phyloP scores from a whole-genome alignment of 257 asterid species.

The Cordia subcordata region DNA sequence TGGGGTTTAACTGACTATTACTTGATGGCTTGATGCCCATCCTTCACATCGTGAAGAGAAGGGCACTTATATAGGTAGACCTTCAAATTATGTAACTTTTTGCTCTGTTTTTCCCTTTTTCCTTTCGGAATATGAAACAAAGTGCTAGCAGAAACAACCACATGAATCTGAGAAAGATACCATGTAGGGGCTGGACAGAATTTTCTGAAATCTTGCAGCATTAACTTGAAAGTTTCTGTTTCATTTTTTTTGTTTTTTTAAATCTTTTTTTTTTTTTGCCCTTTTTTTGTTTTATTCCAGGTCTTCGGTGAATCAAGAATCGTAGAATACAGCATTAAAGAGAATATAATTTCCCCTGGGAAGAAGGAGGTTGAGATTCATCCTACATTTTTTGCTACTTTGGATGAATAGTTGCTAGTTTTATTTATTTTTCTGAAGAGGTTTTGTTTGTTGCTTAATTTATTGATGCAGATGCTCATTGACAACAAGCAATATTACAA shows the following conservation, averaged over 20 bases:
- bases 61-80: no score
- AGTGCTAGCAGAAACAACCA: no score
- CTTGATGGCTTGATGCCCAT: no score
- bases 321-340: constrained; percentile 55
- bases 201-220: not conserved
- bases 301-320: constrained; percentile 80
- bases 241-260: not conserved
- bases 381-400: not conserved
- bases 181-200: not conserved
- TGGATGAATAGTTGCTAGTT: not conserved
- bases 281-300: constrained; percentile 23
- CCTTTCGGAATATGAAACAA: no score
- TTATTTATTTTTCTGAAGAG: not conserved
- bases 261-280: no score
- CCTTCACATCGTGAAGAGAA: no score
- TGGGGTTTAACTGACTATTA: no score
- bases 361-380: constrained; percentile 56
- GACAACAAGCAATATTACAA: constrained; percentile 87
- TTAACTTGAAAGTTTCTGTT: not conserved
- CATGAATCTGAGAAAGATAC: no score
- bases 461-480: constrained; percentile 47
- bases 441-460: not conserved
- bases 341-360: constrained; percentile 54
- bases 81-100: no score
- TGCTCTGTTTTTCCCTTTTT: no score